Base-by-base conservation (phyloP, 1,139 yeast species). In the Candida glucosophila region DNA sequence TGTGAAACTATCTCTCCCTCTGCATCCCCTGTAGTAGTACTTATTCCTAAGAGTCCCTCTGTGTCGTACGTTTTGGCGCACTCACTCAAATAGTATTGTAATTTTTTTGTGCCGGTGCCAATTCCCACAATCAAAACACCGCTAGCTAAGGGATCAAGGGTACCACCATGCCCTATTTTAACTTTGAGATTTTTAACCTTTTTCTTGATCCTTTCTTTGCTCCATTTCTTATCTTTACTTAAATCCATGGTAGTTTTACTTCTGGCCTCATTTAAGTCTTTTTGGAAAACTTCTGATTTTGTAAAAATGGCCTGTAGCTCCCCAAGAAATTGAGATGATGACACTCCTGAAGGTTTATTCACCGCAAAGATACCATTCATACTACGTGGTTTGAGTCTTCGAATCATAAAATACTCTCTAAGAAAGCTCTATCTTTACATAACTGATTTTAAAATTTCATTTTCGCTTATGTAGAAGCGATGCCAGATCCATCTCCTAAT, bases 91-190 rank as follows among this genome's bases (percentile, higher is more conserved):
- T 80, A 86, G 32, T 72, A 63, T 31, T 75, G 78, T 24, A 92
- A 59, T 46, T 71, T 63, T 47, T 88, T 90, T 3, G 99, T 92
- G 2, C 98, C 98, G 2, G 61, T 39, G 6, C 96, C 96, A 14
- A 92, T 72, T 4, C 98, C 99, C 32, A 92, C 67, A 2, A 92
- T 92, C 31, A 90, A 52, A 2, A 90, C 90, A 6, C 99, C 99
- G 16, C 86, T 76, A 0, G 99, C 99, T 30, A 85, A 53, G 0
- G 97, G 97, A 45, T 92, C 99, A 23, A 92, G 61, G 0, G 99
- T 90, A 5, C 99, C 99, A 5, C 98, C 99, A 52, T 92, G 99
- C 1, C 99, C 99, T 59, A 90, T 79, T 46, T 92, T 90, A 16
- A 88, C 73, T 41, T 75, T 76, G n/a, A 70, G 54, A 27, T 62